A percentile compares a stretch with the other conserved stretches of the same genome.
Conservation (phyloP, 1,139 yeast species). For the Lodderomyces orthopsilosis region DNA sequence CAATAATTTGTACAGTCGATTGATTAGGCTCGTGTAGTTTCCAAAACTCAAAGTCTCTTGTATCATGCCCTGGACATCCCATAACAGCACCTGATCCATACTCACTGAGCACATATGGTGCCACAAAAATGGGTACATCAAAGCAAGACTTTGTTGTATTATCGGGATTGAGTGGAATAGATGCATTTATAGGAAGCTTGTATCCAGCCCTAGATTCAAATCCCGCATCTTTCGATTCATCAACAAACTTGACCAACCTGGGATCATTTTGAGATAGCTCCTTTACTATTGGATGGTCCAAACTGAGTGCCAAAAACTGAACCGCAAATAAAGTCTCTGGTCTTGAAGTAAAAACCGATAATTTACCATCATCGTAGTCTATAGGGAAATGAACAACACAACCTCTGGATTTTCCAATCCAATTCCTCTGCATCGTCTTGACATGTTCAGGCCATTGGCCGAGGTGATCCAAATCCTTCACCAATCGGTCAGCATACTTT, state of each 20-base stretch:
- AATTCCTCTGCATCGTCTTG: slow-evolving; percentile 82
- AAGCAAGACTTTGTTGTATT: slow-evolving; percentile 17
- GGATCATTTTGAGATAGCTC: slow-evolving; percentile 33
- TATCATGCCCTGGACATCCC: slow-evolving; percentile 97
- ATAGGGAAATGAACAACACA: slow-evolving; percentile 55
- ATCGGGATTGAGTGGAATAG: slow-evolving; percentile 56
- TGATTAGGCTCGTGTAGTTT: slow-evolving; percentile 49
- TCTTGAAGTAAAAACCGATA: slow-evolving; percentile 77
- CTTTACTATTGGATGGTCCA: slow-evolving; percentile 62
- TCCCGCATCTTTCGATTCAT: slow-evolving; percentile 33
- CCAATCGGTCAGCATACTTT: slow-evolving; percentile 65
- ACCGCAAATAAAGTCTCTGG: slow-evolving; percentile 84
- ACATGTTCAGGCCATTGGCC: slow-evolving; percentile 86
- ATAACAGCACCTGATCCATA: slow-evolving; percentile 94
- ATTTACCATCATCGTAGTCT: slow-evolving; percentile 17
- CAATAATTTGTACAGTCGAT: slow-evolving; percentile 44
- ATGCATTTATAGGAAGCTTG: slow-evolving; percentile 45
- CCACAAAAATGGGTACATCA: slow-evolving; percentile 73
- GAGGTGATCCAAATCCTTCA: slow-evolving; percentile 57
- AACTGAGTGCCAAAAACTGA: slow-evolving; percentile 76
- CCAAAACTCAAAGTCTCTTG: slow-evolving; percentile 84
- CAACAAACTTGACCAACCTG: slow-evolving; percentile 46
- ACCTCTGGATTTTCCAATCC: slow-evolving; percentile 93
- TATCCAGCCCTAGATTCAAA: slow-evolving; percentile 64
- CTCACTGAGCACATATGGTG: slow-evolving; percentile 81